These are phyloP conservation scores for Fonsecaea erecta DNA, from an alignment of 2,329 filamentous ascomycete genomes.

Conservation along the genomic window DNA sequence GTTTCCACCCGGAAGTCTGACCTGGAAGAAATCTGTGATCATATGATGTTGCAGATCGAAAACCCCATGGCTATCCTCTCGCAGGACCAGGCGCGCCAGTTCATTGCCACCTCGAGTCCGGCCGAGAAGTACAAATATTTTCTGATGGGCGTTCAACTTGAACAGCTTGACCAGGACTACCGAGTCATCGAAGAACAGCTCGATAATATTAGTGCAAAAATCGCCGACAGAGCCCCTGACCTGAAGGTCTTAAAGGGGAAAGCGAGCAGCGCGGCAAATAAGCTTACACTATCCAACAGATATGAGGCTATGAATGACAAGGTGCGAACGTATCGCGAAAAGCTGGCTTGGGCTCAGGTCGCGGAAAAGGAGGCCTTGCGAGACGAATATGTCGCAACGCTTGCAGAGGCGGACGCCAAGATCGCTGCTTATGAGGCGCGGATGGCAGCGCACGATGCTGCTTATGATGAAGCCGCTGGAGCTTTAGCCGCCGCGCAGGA, in stretches of 20 bases:
- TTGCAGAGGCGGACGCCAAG: conserved; percentile 49
- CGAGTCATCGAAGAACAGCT: conserved; percentile 77
- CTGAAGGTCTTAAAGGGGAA: conserved; percentile 64
- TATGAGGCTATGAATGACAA: conserved; percentile 68
- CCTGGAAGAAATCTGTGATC: conserved; percentile 90
- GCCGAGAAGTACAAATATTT: conserved; percentile 96
- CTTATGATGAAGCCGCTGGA: conserved; percentile 48
- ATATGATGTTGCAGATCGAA: conserved; percentile 90
- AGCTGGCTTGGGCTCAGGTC: conserved; percentile 88
- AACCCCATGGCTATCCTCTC: conserved; percentile 96
- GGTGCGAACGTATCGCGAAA: conserved; percentile 63
- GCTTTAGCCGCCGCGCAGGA: conserved; percentile 45
- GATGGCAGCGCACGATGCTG: conserved; percentile 51
- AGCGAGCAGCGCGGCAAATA: conserved; percentile 65
- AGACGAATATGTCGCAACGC: conserved; percentile 44
- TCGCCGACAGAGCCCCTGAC: conserved; percentile 66
- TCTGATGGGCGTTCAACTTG: conserved; percentile 88
- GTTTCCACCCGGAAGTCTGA: conserved; percentile 79
- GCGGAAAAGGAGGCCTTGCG: conserved; percentile 68
- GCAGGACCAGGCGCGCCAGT: conserved; percentile 92
- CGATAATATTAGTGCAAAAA: conserved; percentile 70
- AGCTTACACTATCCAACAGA: conserved; percentile 68
- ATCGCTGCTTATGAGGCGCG: conserved; percentile 54
- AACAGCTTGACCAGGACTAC: conserved; percentile 91
- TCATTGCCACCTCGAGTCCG: conserved; percentile 82